phyloP scores from a whole-genome alignment of 768 basidiomycete genomes.

The Serpula lacrymans region DNA sequence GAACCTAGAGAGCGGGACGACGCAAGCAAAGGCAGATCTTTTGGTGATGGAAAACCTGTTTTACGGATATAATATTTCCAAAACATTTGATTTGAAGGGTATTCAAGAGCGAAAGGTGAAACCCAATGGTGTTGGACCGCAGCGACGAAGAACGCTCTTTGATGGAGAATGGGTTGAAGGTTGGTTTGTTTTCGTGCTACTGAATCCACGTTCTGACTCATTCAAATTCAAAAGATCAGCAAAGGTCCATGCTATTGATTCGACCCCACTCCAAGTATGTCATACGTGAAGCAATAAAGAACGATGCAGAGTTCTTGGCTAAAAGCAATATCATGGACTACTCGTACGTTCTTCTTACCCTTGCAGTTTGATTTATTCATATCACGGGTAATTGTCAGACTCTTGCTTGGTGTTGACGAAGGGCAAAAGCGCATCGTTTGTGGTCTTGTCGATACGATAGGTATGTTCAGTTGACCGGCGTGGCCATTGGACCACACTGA shows the following conservation, averaged over 20 bases:
- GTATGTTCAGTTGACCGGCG: conserved; percentile 23
- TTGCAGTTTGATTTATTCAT: not conserved
- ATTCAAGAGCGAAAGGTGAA: conserved; percentile 77
- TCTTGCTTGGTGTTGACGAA: conserved; percentile 72
- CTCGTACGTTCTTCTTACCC: conserved; percentile 52
- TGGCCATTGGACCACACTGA: not conserved
- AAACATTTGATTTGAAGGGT: conserved; percentile 82
- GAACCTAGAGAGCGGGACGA: conserved; percentile 63
- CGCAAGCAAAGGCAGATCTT: conserved; percentile 69
- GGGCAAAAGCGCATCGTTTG: conserved; percentile 65
- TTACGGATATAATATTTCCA: conserved; percentile 60
- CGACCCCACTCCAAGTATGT: conserved; percentile 73
- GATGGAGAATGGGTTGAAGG: conserved; percentile 88
- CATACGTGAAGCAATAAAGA: conserved; percentile 62
- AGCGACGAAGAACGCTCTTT: conserved; percentile 70
- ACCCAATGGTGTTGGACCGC: no score
- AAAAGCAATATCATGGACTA: conserved; percentile 86
- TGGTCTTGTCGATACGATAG: conserved; percentile 83
- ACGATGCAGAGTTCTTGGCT: conserved; percentile 71
- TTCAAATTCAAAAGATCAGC: conserved; percentile 58
- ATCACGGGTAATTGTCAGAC: conserved; percentile 40
- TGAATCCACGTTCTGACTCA: no score
- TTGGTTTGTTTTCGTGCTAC: conserved; percentile 22
- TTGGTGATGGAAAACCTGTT: conserved; percentile 88
- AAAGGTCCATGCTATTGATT: conserved; percentile 59